Evolutionary conservation across 2,329 filamentous ascomycete species (phyloP).

Genomic region (Xylariaceae sp.): DNA sequence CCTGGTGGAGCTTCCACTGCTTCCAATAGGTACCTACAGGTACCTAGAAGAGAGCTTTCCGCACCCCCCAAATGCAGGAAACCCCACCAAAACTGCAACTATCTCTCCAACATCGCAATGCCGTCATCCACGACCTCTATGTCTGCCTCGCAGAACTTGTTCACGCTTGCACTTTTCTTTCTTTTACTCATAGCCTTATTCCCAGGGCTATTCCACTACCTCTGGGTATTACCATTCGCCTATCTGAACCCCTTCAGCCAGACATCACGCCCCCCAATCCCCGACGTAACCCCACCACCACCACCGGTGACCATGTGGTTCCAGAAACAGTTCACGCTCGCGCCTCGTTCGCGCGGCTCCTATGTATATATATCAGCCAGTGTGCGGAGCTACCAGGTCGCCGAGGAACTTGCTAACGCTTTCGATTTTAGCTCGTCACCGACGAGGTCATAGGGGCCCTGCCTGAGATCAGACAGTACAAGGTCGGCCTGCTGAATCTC

Average conservation of each 20-base stretch:
- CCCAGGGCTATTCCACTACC: slow-evolving; percentile 58
- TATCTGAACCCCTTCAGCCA: slow-evolving; percentile 41
- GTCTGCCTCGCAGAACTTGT: slow-evolving; percentile 46
- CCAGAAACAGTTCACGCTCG: slow-evolving; percentile 85
- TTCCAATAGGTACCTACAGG: not conserved
- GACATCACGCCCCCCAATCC: slow-evolving; percentile 1
- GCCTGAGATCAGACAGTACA: slow-evolving; percentile 83
- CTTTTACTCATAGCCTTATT: slow-evolving; percentile 60
- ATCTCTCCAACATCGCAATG: slow-evolving; percentile 40
- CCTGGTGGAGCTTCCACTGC: slow-evolving; percentile 11
- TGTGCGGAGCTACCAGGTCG: no score
- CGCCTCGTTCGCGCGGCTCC: slow-evolving; percentile 77
- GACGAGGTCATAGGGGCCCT: slow-evolving; percentile 73
- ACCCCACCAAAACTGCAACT: slow-evolving; percentile 38
- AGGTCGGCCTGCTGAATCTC: slow-evolving; percentile 83
- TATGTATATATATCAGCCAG: no score
- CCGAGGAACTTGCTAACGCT: no score
- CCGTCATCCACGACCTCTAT: slow-evolving; percentile 47
- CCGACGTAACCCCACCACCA: slow-evolving; percentile 26
- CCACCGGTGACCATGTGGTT: slow-evolving; percentile 69
- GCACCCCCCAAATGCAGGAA: slow-evolving; percentile 19
- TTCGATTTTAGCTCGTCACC: no score
- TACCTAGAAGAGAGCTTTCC: slow-evolving; percentile 11
- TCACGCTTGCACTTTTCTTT: slow-evolving; percentile 54
- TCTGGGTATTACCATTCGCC: slow-evolving; percentile 57